A percentile compares a stretch with the other conserved stretches of the same genome.
phyloP scores from a whole-genome alignment of 352 stramenopile genomes.

The Phytophthora citrophthora region DNA sequence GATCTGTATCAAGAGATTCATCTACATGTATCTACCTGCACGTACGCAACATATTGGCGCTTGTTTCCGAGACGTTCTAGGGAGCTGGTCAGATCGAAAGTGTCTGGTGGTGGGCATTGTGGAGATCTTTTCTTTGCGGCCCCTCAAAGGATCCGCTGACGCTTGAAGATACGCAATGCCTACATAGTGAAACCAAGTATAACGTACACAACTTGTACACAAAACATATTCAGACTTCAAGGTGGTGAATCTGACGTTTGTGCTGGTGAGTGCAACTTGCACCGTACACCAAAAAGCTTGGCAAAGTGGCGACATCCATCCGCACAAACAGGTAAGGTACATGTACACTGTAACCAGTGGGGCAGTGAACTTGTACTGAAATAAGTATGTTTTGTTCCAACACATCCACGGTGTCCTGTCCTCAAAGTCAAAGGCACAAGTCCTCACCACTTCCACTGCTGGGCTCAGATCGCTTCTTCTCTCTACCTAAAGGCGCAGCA shows the following conservation, averaged over 20 bases:
- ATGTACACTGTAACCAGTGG: not conserved
- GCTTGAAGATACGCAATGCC: conserved; percentile 27
- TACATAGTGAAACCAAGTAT: conserved; percentile 8
- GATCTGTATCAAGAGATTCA: not conserved
- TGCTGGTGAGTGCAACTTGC: too few relatives aligned
- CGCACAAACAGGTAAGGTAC: not conserved
- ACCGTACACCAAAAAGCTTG: too few relatives aligned
- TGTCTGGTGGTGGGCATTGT: conserved; percentile 1
- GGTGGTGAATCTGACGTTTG: not conserved
- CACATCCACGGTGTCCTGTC: conserved; percentile 20
- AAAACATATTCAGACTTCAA: conserved; percentile 10
- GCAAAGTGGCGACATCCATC: not conserved
- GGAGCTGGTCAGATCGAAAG: conserved; percentile 29
- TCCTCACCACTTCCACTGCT: conserved; percentile 18
- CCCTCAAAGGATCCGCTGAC: conserved; percentile 4
- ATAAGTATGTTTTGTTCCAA: conserved; percentile 43
- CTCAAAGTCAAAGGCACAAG: conserved; percentile 27
- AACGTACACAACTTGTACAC: conserved; percentile 8
- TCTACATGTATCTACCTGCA: not conserved
- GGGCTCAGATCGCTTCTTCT: conserved; percentile 27
- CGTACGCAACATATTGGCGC: conserved; percentile 40
- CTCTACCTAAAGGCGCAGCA: conserved; percentile 49
- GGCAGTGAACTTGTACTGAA: conserved; percentile 37
- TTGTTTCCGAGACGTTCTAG: conserved; percentile 9
- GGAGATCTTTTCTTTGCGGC: too few relatives aligned